Base-by-base conservation (phyloP, 2,329 filamentous ascomycete genomes). In the Penicillium digitatum region DNA sequence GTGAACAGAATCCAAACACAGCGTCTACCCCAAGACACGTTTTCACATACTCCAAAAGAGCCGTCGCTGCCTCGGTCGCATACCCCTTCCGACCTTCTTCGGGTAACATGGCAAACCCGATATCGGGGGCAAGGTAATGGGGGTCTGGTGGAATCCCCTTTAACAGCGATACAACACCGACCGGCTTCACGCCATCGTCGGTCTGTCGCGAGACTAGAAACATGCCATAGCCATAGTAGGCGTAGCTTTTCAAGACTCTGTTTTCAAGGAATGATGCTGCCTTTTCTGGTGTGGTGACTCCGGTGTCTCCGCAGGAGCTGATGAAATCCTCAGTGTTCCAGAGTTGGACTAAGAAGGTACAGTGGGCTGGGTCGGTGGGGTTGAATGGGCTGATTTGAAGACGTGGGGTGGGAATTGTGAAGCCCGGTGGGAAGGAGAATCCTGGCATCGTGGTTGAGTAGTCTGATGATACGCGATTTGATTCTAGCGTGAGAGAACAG, bases 31-130 rank as follows among this genome's bases (percentile, higher is more conserved):
- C 63, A 12, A 62, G 47, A 16, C 59, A 46, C 1, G 22, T 22
- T 2, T 26, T 48, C n/a, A 59, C 59, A 37, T 61, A 66, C 3
- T 58, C 55, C 24, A 69, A 22, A 20, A 11, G 66, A 14, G 6
- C 57, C 27, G 48, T 49, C 9, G 56, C 58, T 0, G 66, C 66
- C 34, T 67, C 66, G 8, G 66, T 60, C 16, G 62, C 66, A 50
- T 67, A 67, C 3, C 66, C 66, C 38, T 65, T 67, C 7, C 65
- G 60, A 48, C 54, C 64, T 24, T 64, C 54, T 24, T 65, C 60
- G 0, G 64, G 60, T 18, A 67, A 32, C 9, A 67, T 55, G 4
- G 60, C 52, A 52, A 58, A 68, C 18, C 66, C 64, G 22, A 69
- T 52, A 52, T 68, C 66, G 3, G 64, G 65, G 4, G 59, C 63